phyloP scores from a whole-genome alignment of 2,329 filamentous ascomycete species.

The Aspergillus hiratsukae region DNA sequence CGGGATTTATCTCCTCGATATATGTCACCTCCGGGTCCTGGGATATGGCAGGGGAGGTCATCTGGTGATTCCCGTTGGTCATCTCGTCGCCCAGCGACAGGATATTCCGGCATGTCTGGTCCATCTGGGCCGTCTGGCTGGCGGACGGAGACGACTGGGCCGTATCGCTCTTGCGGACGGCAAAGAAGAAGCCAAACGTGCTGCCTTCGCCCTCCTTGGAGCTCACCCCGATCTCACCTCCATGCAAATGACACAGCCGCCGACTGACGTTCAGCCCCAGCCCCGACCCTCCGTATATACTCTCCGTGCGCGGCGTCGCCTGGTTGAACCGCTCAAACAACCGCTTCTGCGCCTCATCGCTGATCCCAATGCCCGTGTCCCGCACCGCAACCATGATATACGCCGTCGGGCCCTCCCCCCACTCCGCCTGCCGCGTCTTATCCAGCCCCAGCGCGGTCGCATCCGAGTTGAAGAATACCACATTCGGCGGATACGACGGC shows the following conservation, averaged over 20 bases:
- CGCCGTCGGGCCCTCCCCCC: slow-evolving; percentile 54
- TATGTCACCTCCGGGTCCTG: slow-evolving; percentile 10
- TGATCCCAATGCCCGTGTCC: slow-evolving; percentile 72
- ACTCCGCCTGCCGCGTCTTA: slow-evolving; percentile 43
- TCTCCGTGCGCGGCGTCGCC: slow-evolving; percentile 69
- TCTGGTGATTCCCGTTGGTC: slow-evolving; percentile 9
- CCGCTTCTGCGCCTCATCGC: slow-evolving; percentile 64
- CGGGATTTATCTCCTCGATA: slow-evolving; percentile 7
- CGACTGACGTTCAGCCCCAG: slow-evolving; percentile 75
- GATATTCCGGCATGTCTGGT: slow-evolving; percentile 15
- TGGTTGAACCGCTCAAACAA: slow-evolving; percentile 78
- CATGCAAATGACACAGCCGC: slow-evolving; percentile 74
- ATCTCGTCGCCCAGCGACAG: slow-evolving; percentile 17
- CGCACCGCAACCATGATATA: slow-evolving; percentile 70
- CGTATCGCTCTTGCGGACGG: slow-evolving; percentile 33
- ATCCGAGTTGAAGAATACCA: slow-evolving; percentile 27
- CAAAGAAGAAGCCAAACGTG: slow-evolving; percentile 57
- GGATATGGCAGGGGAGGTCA: slow-evolving; percentile 10
- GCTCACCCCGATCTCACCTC: slow-evolving; percentile 70
- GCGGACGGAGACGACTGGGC: not conserved
- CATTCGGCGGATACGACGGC: slow-evolving; percentile 36
- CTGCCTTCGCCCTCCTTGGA: slow-evolving; percentile 53
- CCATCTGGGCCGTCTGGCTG: slow-evolving; percentile 3
- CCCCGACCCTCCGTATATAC: slow-evolving; percentile 74
- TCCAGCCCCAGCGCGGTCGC: slow-evolving; percentile 22